phyloP scores from a whole-genome alignment of 352 stramenopile species.

The Pythium dissimile region DNA sequence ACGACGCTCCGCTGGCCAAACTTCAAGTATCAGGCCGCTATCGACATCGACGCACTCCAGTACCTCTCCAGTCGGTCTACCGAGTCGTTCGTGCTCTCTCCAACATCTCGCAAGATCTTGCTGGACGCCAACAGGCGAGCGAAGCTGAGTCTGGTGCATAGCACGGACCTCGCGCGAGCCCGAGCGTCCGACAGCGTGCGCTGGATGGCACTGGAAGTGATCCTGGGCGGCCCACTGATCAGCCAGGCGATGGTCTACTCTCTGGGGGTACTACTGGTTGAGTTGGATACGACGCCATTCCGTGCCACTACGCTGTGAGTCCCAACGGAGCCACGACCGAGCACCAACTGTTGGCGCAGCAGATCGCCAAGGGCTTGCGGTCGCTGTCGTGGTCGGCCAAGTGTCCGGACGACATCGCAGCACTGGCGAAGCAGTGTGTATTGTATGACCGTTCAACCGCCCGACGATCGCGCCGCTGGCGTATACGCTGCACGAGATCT shows the following conservation, averaged over 20 bases:
- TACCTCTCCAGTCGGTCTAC: slow-evolving; percentile 60
- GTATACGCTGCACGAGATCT: slow-evolving; percentile 72
- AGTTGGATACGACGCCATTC: slow-evolving; percentile 64
- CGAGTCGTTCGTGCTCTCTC: slow-evolving; percentile 41
- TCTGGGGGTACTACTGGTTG: slow-evolving; percentile 42
- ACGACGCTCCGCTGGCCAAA: slow-evolving; percentile 51
- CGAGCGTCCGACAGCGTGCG: slow-evolving; percentile 43
- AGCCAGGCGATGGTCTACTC: slow-evolving; percentile 23
- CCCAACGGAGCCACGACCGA: slow-evolving; percentile 63
- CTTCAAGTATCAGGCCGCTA: slow-evolving; percentile 67
- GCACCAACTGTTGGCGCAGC: slow-evolving; percentile 58
- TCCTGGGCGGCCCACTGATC: slow-evolving; percentile 6
- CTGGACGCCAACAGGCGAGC: slow-evolving; percentile 52
- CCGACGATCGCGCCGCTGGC: slow-evolving; percentile 66
- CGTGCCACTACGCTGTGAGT: slow-evolving; percentile 59
- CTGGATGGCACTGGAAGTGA: slow-evolving; percentile 33
- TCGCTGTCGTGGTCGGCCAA: slow-evolving; percentile 42
- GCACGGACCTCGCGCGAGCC: slow-evolving; percentile 52
- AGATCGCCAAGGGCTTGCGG: slow-evolving; percentile 62
- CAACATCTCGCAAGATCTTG: slow-evolving; percentile 71
- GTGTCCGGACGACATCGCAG: slow-evolving; percentile 44
- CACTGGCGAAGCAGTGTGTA: slow-evolving; percentile 48
- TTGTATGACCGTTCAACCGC: slow-evolving; percentile 47
- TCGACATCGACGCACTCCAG: slow-evolving; percentile 67
- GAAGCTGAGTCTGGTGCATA: slow-evolving; percentile 63